phyloP scores from a whole-genome alignment of 2,329 filamentous ascomycete genomes.

The Colletotrichum truncatum region DNA sequence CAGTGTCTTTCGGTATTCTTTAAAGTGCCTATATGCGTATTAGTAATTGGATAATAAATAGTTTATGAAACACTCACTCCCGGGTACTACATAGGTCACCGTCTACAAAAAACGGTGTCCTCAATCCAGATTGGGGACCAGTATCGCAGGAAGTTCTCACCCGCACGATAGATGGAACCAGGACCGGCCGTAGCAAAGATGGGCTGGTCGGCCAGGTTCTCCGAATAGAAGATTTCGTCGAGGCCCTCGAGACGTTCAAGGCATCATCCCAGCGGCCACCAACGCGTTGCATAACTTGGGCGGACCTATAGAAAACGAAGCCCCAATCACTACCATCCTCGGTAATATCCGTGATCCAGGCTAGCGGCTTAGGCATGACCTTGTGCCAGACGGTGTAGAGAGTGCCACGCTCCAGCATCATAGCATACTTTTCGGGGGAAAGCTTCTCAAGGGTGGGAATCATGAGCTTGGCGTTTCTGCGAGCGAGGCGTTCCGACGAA shows the following conservation, averaged over 20 bases:
- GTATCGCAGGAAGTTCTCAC: background rate
- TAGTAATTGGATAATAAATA: background rate
- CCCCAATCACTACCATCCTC: constrained; percentile 9
- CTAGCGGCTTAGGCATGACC: no score
- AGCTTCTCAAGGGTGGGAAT: no score
- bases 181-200: background rate
- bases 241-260: background rate
- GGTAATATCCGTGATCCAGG: background rate
- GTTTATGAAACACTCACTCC: background rate
- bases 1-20: constrained; percentile 23
- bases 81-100: constrained; percentile 16
- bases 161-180: background rate
- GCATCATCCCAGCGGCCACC: constrained; percentile 19
- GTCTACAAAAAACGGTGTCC: constrained; percentile 16
- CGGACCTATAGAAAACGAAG: constrained; percentile 31
- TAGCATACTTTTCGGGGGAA: no score
- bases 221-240: background rate
- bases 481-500: no score
- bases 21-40: constrained; percentile 31
- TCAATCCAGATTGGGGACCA: background rate
- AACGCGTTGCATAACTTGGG: constrained; percentile 13
- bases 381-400: no score
- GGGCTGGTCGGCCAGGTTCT: background rate
- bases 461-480: no score
- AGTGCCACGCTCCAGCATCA: no score